Evolutionary conservation across 495 filamentous ascomycete species (phyloP).

Genomic region (Annulohypoxylon bovei): DNA sequence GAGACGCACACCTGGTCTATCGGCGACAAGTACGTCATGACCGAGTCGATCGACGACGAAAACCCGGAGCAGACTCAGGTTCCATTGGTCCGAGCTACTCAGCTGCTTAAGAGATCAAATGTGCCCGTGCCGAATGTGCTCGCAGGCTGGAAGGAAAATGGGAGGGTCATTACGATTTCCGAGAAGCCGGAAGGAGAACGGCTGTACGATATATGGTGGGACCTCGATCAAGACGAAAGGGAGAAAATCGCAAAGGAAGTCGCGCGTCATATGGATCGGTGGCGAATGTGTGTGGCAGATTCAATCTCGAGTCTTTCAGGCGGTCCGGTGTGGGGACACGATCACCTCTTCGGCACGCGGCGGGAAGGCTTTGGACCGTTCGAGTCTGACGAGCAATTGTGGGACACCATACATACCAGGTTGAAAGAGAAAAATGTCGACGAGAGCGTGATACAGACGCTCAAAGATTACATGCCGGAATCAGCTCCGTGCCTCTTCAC

Average conservation of each 20-base stretch:
- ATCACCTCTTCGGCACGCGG: constrained; percentile 30
- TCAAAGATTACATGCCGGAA: constrained; percentile 39
- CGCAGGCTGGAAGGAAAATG: constrained; percentile 42
- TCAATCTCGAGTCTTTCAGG: constrained; percentile 34
- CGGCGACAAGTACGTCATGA: constrained; percentile 40
- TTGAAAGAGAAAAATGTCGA: constrained; percentile 17
- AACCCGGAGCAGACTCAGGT: constrained; percentile 22
- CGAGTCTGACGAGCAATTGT: constrained; percentile 29
- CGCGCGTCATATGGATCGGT: constrained; percentile 22
- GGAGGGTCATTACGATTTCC: constrained; percentile 39
- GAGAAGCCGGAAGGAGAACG: constrained; percentile 30
- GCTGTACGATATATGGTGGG: constrained; percentile 45
- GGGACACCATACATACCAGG: constrained; percentile 23
- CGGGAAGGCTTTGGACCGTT: constrained; percentile 36
- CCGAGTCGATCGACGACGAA: constrained; percentile 32
- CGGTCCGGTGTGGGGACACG: constrained; percentile 27
- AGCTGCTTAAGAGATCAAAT: constrained; percentile 13
- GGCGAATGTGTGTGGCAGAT: constrained; percentile 27
- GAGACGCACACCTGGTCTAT: constrained; percentile 41
- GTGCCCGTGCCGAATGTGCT: constrained; percentile 38
- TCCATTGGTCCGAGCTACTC: constrained; percentile 22
- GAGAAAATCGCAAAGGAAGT: constrained; percentile 38
- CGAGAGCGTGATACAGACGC: constrained; percentile 13
- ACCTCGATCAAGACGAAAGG: constrained; percentile 17
- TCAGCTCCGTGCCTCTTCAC: constrained; percentile 41